Evolutionary conservation across 2,329 filamentous ascomycete species (phyloP), one percentile per base, ranked within the genome.

Genomic region (Diaporthe sp.): DNA sequence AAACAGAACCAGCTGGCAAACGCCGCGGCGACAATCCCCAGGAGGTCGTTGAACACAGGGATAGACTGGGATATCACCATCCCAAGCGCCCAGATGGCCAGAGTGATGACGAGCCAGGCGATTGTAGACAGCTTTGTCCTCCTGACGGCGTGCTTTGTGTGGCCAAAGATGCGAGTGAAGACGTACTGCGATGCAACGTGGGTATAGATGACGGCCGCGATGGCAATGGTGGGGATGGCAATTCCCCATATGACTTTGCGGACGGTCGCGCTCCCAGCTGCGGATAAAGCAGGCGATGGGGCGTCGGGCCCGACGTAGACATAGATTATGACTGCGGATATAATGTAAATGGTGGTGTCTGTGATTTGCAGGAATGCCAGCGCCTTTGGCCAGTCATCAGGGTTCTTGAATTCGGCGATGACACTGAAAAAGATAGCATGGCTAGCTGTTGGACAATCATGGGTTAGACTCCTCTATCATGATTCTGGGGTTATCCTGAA

Each of bases 161-260:
- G 88, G 30, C 86, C 84, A 84, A 93, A 93, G 7, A 92, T 80
- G 37, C 92, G 88, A 4, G 90, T 83, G 78, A 92, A 94, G 73
- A 93, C 84, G 77, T 92, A 92, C 79, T 93, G 93, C 70, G 86
- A 87, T 2, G 91, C 91, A 2, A 94, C 89, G 74, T 92, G 90
- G 22, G 89, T 91, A 79, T 93, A 92, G 75, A 94, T 92, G 8
- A 94, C 92, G 68, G 92, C 93, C 0, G 92, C 91, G 66, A 94
- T 89, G 56, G 94, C 84, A 73, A 94, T 94, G 2, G 91, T 93
- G 2, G 92, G 92, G 2, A 92, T 86, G 0, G 92, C 92, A 73
- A 94, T 84, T 27, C 91, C 92, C 82, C 91, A 94, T 8, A 92
- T 91, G 19, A 92, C 83, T 78, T 93, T 93, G 25, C 88, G 86